These are phyloP conservation scores for Nitzschia sp. DNA, from an alignment of 108 stramenopile species.

Conservation along the genomic window DNA sequence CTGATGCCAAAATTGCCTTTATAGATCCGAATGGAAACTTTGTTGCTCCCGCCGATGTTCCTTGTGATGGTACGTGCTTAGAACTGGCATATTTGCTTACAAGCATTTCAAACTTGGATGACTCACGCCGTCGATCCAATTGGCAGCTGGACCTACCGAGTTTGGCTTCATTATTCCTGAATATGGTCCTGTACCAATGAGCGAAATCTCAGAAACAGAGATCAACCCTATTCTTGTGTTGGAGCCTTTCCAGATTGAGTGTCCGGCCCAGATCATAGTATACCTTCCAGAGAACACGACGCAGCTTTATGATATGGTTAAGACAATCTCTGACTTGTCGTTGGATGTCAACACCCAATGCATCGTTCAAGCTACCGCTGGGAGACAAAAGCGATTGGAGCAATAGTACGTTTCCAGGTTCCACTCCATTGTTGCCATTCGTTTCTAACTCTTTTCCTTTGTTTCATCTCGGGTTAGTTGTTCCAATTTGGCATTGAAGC, in stretches of 20 bases:
- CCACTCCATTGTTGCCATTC: neutral
- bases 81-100: too few relatives aligned
- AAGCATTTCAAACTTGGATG: too few relatives aligned
- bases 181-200: neutral
- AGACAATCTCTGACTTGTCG: conserved; percentile 12
- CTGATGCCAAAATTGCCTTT: neutral
- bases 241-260: conserved; percentile 13
- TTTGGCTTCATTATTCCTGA: neutral
- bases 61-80: conserved; percentile 8
- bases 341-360: conserved; percentile 13
- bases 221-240: neutral
- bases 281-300: conserved; percentile 4
- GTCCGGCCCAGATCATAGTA: conserved; percentile 11
- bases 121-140: too few relatives aligned
- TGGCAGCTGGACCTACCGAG: too few relatives aligned
- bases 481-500: conserved; percentile 28
- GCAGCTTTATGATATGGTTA: conserved; percentile 5
- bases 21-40: neutral
- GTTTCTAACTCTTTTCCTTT: neutral
- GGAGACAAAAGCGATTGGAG: conserved; percentile 1
- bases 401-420: conserved; percentile 18
- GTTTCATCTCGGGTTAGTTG: neutral
- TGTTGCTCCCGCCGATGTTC: conserved; percentile 1
- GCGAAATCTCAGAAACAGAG: neutral
- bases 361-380: conserved; percentile 14